Evolutionary conservation across 1,284 basidiomycete species (phyloP), one percentile per base, ranked within the genome.

Genomic region (Cystobasidium sp.): DNA sequence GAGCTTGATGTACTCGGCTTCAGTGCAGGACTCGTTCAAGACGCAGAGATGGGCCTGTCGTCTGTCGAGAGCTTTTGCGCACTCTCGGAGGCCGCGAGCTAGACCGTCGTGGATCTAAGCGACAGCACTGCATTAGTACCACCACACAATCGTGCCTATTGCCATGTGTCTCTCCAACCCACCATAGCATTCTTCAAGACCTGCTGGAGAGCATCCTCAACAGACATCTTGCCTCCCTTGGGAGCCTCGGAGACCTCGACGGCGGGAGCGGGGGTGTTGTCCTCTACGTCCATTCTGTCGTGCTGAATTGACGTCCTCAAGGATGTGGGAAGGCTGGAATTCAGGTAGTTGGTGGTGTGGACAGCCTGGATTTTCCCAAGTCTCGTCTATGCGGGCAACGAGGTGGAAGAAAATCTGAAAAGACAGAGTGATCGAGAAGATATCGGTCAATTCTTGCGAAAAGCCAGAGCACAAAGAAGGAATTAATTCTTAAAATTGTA

Each of bases 1-100:
- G 86, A 99, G 93, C 88, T 98, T 98, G 88, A 97, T 92, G 89
- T 99, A 98, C 86, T 97, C 96, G 81, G 94, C 93, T 87, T 98
- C 96, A 76, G 92, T 96, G 88, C 94, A 97, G 76, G 94, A 94
- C 89, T 99, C 96, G 84, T 97, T 94, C 82, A 99, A 91, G 78
- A 99, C 95, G 86, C 96, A 98, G 75, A 99, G 88, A 85, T 98
- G 96, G 75, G 96, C 96, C 88, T 97, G 93, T 81, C 94, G 91
- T 87, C 95, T 95, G 89, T 99, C 96, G 78, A 99, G 88, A 76
- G 96, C 94, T 88, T 99, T 99, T 83, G 96, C 92, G 82, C 89
- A 92, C 87, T 99, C 96, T 80, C 96, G 93, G 78, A 99, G 91
- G 85, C 96, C 96, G 80, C 96, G 92, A 77, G 96, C 94, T 78